phyloP scores from a whole-genome alignment of 2,329 filamentous ascomycete genomes.

The Ophiostoma piceae region DNA sequence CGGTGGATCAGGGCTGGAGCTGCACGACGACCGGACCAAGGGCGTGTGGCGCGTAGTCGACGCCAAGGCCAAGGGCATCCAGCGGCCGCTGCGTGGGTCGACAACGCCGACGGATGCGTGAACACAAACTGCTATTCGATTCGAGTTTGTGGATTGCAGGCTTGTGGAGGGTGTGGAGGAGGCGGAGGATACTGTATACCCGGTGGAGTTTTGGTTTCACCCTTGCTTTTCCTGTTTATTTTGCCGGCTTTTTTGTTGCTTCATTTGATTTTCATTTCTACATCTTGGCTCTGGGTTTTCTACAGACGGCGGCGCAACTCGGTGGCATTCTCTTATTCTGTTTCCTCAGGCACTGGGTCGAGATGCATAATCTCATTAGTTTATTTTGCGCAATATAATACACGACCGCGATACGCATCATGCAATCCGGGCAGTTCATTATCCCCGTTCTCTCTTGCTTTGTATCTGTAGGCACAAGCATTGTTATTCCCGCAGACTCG shows the following conservation, averaged over 20 bases:
- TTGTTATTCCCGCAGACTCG: neutral
- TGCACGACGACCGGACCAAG: slow-evolving; percentile 36
- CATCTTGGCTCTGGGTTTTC: too few species aligned
- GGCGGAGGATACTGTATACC: neutral
- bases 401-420: neutral
- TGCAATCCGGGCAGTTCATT: neutral
- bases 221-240: too few species aligned
- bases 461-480: neutral
- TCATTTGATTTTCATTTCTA: too few species aligned
- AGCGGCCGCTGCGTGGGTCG: slow-evolving; percentile 35
- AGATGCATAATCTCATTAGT: neutral
- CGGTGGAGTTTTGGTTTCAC: neutral
- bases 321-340: neutral
- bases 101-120: slow-evolving; percentile 32
- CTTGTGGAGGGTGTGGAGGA: neutral
- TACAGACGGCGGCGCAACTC: too few species aligned
- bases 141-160: neutral
- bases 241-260: neutral
- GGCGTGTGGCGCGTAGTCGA: slow-evolving; percentile 38
- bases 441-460: neutral
- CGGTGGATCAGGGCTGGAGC: slow-evolving; percentile 27
- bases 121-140: neutral
- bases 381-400: neutral
- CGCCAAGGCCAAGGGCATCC: slow-evolving; percentile 26
- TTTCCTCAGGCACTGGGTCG: neutral